These are phyloP conservation scores for Sugiyamaella grinbergsii DNA, from an alignment of 1,139 yeast genomes.

Conservation along the genomic window DNA sequence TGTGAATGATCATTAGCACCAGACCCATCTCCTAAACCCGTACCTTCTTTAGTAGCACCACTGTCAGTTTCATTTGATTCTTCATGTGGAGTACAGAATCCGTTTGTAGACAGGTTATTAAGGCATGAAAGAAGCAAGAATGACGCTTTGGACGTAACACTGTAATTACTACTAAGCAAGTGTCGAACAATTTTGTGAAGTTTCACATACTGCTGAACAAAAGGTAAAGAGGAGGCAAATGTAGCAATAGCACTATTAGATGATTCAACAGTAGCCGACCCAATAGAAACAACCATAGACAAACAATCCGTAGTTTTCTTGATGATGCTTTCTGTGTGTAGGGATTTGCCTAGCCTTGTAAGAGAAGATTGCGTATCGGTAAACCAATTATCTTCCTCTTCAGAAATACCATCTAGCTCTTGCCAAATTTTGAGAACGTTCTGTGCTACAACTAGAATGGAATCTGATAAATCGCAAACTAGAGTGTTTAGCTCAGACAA, in stretches of 20 bases:
- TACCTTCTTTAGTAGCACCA: conserved; percentile 61
- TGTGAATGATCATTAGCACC: conserved; percentile 81
- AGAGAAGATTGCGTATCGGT: conserved; percentile 52
- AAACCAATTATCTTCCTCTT: conserved; percentile 70
- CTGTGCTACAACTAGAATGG: conserved; percentile 47
- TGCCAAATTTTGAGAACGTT: conserved; percentile 12
- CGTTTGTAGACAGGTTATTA: conserved; percentile 68
- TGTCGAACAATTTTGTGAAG: conserved; percentile 26
- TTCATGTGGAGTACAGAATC: conserved; percentile 88
- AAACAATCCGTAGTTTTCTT: conserved; percentile 39
- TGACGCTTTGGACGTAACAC: conserved; percentile 49
- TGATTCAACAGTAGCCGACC: conserved; percentile 36
- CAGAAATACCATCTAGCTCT: conserved; percentile 27
- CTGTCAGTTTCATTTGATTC: conserved; percentile 60
- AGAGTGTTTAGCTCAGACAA: conserved; percentile 8
- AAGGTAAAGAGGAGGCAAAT: conserved; percentile 43
- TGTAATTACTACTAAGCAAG: conserved; percentile 30
- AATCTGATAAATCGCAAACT: conserved; percentile 50
- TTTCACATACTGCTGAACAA: conserved; percentile 37
- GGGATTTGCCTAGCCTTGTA: conserved; percentile 26
- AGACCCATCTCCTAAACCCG: conserved; percentile 97
- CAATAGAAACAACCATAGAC: conserved; percentile 30
- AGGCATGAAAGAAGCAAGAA: conserved; percentile 60
- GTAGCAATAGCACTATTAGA: conserved; percentile 41
- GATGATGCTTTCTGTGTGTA: conserved; percentile 42